phyloP scores from a whole-genome alignment of 2,329 filamentous ascomycete species.

The Alternaria sp. region DNA sequence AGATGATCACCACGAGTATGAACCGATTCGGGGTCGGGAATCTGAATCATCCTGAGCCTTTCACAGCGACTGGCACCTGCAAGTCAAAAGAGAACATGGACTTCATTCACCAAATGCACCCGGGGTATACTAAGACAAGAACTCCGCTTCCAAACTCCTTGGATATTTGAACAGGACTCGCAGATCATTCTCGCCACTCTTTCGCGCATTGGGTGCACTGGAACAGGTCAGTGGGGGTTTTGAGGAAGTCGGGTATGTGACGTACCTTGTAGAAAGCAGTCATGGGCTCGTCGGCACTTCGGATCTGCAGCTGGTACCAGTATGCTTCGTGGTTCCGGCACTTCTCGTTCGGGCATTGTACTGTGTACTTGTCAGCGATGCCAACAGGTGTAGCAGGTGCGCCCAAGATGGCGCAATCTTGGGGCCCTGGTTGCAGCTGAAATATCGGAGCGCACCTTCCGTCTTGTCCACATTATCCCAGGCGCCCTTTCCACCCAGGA shows the following conservation, averaged over 20 bases:
- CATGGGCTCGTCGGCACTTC: slow-evolving; percentile 98
- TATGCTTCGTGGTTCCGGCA: slow-evolving; percentile 87
- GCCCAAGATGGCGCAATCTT: not conserved
- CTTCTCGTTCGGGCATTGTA: slow-evolving; percentile 80
- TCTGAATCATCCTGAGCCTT: not conserved
- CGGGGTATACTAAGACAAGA: slow-evolving; percentile 14
- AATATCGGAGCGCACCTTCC: slow-evolving; percentile 53
- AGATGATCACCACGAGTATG: too few species aligned
- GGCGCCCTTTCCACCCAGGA: slow-evolving; percentile 84
- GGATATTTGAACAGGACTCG: not conserved
- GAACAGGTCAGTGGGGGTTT: slow-evolving; percentile 5
- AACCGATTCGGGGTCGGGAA: not conserved
- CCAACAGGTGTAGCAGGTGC: not conserved
- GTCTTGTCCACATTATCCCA: slow-evolving; percentile 93
- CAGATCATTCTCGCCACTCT: slow-evolving; percentile 52
- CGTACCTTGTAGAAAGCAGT: slow-evolving; percentile 89
- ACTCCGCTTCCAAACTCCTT: slow-evolving; percentile 13
- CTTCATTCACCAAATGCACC: not conserved
- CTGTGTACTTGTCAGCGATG: slow-evolving; percentile 47
- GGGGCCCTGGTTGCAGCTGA: too few species aligned
- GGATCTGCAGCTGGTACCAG: slow-evolving; percentile 96
- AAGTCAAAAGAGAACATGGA: not conserved
- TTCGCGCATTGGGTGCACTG: slow-evolving; percentile 52
- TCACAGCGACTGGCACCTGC: not conserved
- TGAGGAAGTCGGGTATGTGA: not conserved